Evolutionary conservation across 2,329 filamentous ascomycete species (phyloP).

Genomic region (Apiospora pterosperma): DNA sequence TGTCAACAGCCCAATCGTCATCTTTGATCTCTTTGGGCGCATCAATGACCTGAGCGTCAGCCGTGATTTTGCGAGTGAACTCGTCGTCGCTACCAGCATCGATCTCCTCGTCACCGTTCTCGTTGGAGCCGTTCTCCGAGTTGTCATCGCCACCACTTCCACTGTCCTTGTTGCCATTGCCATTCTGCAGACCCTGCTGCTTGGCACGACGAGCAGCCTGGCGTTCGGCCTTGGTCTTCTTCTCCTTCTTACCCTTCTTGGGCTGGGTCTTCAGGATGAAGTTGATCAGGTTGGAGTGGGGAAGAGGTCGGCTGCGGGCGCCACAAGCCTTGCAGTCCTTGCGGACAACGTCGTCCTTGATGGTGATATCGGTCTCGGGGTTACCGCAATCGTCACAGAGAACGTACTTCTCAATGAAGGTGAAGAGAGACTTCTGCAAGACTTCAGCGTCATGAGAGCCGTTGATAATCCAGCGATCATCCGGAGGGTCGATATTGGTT

Average conservation of each 20-base stretch:
- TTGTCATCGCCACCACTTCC: constrained; percentile 65
- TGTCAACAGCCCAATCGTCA: constrained; percentile 93
- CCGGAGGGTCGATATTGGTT: constrained; percentile 94
- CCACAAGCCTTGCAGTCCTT: constrained; percentile 99
- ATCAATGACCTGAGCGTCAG: constrained; percentile 50
- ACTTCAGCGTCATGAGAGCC: constrained; percentile 92
- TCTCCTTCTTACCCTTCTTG: constrained; percentile 85
- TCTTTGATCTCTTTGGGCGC: constrained; percentile 68
- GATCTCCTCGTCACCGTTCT: constrained; percentile 46
- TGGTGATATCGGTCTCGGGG: constrained; percentile 91
- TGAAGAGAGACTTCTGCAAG: constrained; percentile 96
- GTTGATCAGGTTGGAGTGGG: constrained; percentile 90
- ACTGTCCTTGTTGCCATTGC: constrained; percentile 47
- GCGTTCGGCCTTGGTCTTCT: constrained; percentile 88
- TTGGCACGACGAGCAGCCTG: constrained; percentile 91
- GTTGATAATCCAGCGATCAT: constrained; percentile 99
- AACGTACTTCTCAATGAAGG: constrained; percentile 98
- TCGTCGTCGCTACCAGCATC: constrained; percentile 88
- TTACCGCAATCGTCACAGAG: constrained; percentile 99
- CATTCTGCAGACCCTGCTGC: constrained; percentile 63
- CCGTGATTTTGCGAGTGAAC: constrained; percentile 66
- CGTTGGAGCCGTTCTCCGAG: constrained; percentile 58
- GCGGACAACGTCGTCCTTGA: constrained; percentile 88
- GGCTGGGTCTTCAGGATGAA: constrained; percentile 97
- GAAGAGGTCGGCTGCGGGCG: constrained; percentile 85